phyloP scores from a whole-genome alignment of 257 asterid species.

The Solanum chmielewskii region DNA sequence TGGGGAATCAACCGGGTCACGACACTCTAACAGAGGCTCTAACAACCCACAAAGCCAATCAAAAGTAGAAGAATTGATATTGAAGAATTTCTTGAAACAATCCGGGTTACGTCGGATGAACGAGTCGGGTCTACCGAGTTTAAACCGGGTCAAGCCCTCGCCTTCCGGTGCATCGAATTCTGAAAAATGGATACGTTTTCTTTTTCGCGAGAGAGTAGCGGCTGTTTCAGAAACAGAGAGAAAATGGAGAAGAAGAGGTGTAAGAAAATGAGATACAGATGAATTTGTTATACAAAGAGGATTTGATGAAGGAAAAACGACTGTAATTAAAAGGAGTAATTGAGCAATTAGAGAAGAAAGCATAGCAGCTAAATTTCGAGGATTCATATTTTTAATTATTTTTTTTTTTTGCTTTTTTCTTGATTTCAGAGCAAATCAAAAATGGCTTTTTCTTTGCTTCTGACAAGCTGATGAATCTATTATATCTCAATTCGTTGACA shows the following conservation, averaged over 20 bases:
- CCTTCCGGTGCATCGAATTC: conserved; percentile 5
- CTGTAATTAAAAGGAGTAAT: conserved; percentile 22
- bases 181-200: conserved; percentile 35
- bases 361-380: conserved; percentile 34
- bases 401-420: not conserved
- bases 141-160: not conserved
- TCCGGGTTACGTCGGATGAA: conserved; percentile 36
- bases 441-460: not conserved
- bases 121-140: conserved; percentile 8
- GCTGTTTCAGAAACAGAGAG: conserved; percentile 38
- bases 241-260: conserved; percentile 39
- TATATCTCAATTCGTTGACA: not conserved
- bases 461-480: not conserved
- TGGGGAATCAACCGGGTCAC: conserved; percentile 70
- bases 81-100: conserved; percentile 38
- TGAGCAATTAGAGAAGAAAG: conserved; percentile 60
- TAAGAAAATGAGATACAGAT: conserved; percentile 1
- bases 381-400: conserved; percentile 6
- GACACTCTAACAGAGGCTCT: conserved; percentile 80
- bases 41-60: conserved; percentile 86
- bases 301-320: conserved; percentile 32
- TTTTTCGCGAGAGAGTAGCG: conserved; percentile 36
- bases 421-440: conserved; percentile 11
- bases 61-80: conserved; percentile 53
- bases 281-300: conserved; percentile 4